Evolutionary conservation across 2,329 filamentous ascomycete genomes (phyloP).

Genomic region (Ceratocystis papillata): DNA sequence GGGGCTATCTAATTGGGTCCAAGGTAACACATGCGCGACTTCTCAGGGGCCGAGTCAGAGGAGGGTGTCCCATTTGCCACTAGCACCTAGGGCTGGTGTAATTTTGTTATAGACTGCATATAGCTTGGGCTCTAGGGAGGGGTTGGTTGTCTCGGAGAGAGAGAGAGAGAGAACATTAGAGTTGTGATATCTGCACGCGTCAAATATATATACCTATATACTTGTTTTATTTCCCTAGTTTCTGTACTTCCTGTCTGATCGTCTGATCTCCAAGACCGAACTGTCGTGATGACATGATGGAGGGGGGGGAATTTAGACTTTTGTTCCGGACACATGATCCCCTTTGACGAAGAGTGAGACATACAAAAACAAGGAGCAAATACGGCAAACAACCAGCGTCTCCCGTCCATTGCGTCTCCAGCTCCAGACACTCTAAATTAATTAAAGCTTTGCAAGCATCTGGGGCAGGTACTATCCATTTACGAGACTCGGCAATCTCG

Average conservation of each 20-base stretch:
- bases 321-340: too few relatives aligned
- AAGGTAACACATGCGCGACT: slow-evolving; percentile 82
- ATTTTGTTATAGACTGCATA: neutral
- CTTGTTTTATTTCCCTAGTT: too few relatives aligned
- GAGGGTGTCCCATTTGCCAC: slow-evolving; percentile 53
- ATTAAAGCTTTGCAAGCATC: neutral
- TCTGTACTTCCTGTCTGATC: too few relatives aligned
- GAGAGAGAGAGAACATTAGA: too few relatives aligned
- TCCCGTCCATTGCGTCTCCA: neutral
- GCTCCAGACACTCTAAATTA: neutral
- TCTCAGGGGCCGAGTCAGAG: slow-evolving; percentile 56
- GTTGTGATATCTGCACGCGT: too few relatives aligned
- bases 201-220: too few relatives aligned
- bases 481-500: neutral
- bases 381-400: neutral
- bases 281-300: too few relatives aligned
- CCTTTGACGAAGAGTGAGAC: too few relatives aligned
- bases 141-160: too few relatives aligned
- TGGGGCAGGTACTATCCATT: neutral
- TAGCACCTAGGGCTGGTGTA: neutral
- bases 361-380: too few relatives aligned
- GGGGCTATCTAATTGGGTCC: slow-evolving; percentile 59
- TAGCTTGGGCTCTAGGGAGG: neutral
- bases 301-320: too few relatives aligned
- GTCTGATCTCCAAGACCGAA: too few relatives aligned